Evolutionary conservation across 495 filamentous ascomycete genomes (phyloP).

Genomic region (Aspergillus panamensis): DNA sequence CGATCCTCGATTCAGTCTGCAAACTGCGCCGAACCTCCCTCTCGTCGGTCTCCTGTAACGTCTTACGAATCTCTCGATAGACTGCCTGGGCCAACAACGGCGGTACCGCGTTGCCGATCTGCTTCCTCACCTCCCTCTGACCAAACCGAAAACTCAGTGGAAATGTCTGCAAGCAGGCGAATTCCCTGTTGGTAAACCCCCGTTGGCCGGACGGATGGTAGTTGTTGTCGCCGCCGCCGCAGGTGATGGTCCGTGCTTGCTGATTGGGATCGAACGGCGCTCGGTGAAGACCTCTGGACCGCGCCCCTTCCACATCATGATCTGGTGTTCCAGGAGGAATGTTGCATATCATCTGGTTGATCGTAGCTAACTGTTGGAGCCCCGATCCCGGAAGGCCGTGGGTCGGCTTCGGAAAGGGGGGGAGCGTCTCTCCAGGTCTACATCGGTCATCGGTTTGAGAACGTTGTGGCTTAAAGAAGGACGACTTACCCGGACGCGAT

Average conservation of each 20-base stretch:
- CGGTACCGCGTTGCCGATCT: conserved; percentile 88
- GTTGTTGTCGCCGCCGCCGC: conserved; percentile 61
- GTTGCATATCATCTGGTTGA: conserved; percentile 42
- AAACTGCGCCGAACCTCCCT: conserved; percentile 18
- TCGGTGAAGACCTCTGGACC: conserved; percentile 19
- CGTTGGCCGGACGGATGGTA: conserved; percentile 67
- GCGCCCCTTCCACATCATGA: conserved; percentile 42
- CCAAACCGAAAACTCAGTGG: conserved; percentile 61
- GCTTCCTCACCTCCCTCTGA: conserved; percentile 47
- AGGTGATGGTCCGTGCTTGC: conserved; percentile 63
- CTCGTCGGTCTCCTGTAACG: conserved; percentile 56
- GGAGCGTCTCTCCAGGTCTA: conserved; percentile 72
- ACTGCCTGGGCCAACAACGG: conserved; percentile 58
- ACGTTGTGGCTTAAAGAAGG: neutral
- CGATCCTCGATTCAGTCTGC: too few relatives aligned
- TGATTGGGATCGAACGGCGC: conserved; percentile 44
- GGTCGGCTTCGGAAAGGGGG: conserved; percentile 63
- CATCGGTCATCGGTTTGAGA: conserved; percentile 12
- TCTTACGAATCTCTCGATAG: conserved; percentile 53
- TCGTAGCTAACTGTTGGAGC: conserved; percentile 38
- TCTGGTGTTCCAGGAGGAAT: conserved; percentile 41
- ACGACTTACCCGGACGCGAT: conserved; percentile 68
- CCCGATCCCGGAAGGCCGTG: conserved; percentile 43
- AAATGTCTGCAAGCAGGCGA: conserved; percentile 74
- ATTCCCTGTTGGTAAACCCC: conserved; percentile 66